A percentile compares a stretch with the other conserved stretches of the same genome.
phyloP scores from a whole-genome alignment of 768 basidiomycete genomes.

The Butyriboletus loyo region DNA sequence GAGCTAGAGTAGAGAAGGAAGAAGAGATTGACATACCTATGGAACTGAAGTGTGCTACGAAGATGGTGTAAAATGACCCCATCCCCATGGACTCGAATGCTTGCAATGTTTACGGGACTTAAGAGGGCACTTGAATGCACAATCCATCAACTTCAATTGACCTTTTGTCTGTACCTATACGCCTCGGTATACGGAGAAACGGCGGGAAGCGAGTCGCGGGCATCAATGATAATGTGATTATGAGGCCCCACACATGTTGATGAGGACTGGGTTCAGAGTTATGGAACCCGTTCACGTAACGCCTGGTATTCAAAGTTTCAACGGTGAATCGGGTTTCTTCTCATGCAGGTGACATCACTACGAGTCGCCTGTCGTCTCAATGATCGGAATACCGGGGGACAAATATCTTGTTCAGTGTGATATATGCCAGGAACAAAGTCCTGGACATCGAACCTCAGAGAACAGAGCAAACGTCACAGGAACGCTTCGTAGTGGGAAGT shows the following conservation, averaged over 20 bases:
- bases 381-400: not conserved
- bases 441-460: not conserved
- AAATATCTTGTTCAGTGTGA: not conserved
- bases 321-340: not conserved
- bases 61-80: conserved; percentile 16
- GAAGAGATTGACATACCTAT: conserved; percentile 8
- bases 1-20: not conserved
- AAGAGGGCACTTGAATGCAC: not conserved
- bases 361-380: not conserved
- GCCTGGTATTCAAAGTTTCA: not conserved
- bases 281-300: not conserved
- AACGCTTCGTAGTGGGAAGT: not conserved
- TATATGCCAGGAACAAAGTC: not conserved
- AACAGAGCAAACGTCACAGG: not conserved
- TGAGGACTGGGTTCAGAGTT: not conserved
- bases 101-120: not conserved
- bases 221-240: not conserved
- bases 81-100: conserved; percentile 13
- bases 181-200: not conserved
- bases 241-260: not conserved
- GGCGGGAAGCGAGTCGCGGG: not conserved
- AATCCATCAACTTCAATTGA: not conserved
- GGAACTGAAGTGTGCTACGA: conserved; percentile 19
- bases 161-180: not conserved
- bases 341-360: not conserved